Percentiles rank a stretch among this genome's conserved stretches.
phyloP scores from a whole-genome alignment of 495 filamentous ascomycete genomes.

The Aspergillus indologenus region DNA sequence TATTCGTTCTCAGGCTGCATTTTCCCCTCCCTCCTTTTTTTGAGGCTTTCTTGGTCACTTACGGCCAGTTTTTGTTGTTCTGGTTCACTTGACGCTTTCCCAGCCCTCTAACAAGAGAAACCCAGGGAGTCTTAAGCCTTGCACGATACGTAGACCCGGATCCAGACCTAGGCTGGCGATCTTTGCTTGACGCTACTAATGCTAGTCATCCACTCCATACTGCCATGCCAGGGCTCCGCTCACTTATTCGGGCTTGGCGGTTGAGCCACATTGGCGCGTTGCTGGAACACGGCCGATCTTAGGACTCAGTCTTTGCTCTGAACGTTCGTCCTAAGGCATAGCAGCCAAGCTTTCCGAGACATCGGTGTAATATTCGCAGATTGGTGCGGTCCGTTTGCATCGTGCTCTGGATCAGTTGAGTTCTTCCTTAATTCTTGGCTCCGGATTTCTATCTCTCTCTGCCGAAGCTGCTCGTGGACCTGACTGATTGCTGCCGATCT shows the following conservation, averaged over 20 bases:
- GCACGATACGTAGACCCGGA: conserved; percentile 12
- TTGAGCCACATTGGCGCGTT: conserved; percentile 10
- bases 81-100: not conserved
- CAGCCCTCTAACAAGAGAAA: not conserved
- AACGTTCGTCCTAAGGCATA: conserved; percentile 7
- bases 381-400: conserved; percentile 20
- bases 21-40: not conserved
- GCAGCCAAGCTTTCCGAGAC: conserved; percentile 18
- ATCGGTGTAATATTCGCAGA: conserved; percentile 13
- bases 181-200: conserved; percentile 12
- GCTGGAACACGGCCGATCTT: conserved; percentile 10
- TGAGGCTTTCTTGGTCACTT: not conserved
- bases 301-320: conserved; percentile 5
- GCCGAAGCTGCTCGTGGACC: conserved; percentile 5
- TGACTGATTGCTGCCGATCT: conserved; percentile 7
- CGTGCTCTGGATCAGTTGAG: not conserved
- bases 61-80: not conserved
- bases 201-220: conserved; percentile 7
- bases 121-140: conserved; percentile 5
- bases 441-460: conserved; percentile 10
- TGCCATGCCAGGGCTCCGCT: conserved; percentile 8
- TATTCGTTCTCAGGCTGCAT: conserved; percentile 1
- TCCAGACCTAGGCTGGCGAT: conserved; percentile 13
- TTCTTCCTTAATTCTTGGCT: conserved; percentile 6
- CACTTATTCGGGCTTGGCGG: conserved; percentile 10